Evolutionary conservation across 73 alveolate species (phyloP).

Genomic region (Breviolum minutum): DNA sequence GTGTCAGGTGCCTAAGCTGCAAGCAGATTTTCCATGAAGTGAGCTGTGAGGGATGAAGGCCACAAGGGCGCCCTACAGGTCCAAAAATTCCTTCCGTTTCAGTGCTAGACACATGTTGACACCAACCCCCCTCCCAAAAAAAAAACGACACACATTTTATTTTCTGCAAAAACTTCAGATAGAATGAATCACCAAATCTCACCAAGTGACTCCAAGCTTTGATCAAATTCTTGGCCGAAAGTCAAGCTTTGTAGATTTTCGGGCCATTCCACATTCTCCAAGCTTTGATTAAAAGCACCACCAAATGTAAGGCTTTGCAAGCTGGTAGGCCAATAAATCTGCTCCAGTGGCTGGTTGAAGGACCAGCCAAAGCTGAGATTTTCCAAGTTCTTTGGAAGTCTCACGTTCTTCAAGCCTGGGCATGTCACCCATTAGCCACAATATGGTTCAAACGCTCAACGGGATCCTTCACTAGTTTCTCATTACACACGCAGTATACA

Average conservation of each 20-base stretch:
- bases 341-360: slow-evolving; percentile 11
- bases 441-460: too few species aligned
- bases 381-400: not conserved
- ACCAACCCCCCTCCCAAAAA: too few species aligned
- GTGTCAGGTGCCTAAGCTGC: not conserved
- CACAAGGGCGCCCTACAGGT: too few species aligned
- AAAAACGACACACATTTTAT: too few species aligned
- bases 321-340: not conserved
- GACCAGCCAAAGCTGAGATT: slow-evolving; percentile 13
- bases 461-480: too few species aligned
- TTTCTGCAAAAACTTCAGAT: too few species aligned
- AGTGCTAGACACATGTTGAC: too few species aligned
- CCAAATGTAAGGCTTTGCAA: slow-evolving; percentile 2
- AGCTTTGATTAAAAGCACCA: not conserved
- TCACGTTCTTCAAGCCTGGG: not conserved
- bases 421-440: too few species aligned
- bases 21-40: not conserved
- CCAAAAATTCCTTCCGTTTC: too few species aligned
- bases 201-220: slow-evolving; percentile 22
- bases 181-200: not conserved
- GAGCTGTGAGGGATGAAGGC: too few species aligned
- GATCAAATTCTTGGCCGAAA: not conserved
- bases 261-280: slow-evolving; percentile 17
- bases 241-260: not conserved
- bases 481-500: too few species aligned